Base-by-base conservation (phyloP, 768 basidiomycete genomes). In the Agaricus sinodeliciosus region DNA sequence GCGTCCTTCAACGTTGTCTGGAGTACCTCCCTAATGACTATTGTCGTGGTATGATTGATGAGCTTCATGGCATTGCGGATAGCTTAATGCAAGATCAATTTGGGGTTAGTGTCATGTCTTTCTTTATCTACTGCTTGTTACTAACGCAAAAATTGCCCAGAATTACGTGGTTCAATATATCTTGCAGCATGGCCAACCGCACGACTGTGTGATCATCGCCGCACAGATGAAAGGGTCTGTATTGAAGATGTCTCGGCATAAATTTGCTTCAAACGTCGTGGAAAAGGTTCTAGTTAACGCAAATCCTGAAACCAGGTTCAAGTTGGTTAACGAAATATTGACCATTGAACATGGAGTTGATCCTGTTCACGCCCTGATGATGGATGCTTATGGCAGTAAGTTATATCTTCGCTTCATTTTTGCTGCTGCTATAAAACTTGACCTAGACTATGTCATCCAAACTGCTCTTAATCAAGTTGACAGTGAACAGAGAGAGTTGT, bases 101-200 rank as follows among this genome's bases (percentile, higher is more conserved):
- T 62, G 94, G 93, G 49, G 90, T 92, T 66, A 49, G 82, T 70
- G 18, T 48, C 12, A 11, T 18, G 12, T 9, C 12, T 22, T 36
- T 25, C 34, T 35, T 8, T 40, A n/a, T 19, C 39, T 44, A 5
- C 40, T 11, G 42, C 35, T 2, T 7, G 25, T 50, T 34, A 4
- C 11, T 34, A 16, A 54, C 57, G 56, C 27, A 57, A 11, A 1
- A 27, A 0, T 25, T 37, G 45, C 50, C 18, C 63, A 92, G 90
- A 93, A 95, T 64, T 97, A 96, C 68, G 95, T 98, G 31, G 81
- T 96, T 44, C 95, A 98, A 67, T 95, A 90, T 64, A 79, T 98
- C 51, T 78, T 98, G 28, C 88, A 92, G 63, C 78, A 87, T 59
- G 93, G 94, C 4, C 74, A 75, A 51, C 73, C 75, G 0, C 75